phyloP scores from a whole-genome alignment of 2,329 filamentous ascomycete species.

The Acrocalymma vagum region DNA sequence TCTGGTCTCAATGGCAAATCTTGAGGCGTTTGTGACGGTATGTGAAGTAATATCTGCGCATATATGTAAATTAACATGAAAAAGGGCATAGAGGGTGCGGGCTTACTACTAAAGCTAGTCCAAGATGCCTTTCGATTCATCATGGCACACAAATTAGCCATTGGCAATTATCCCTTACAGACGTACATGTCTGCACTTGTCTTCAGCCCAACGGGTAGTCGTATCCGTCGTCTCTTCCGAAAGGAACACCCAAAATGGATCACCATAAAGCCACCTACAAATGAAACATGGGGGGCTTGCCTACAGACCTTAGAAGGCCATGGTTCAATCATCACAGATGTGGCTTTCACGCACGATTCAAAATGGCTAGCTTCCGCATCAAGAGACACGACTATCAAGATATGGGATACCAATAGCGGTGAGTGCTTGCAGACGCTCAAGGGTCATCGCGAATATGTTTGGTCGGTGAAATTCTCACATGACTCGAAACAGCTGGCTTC shows the following conservation, averaged over 20 bases:
- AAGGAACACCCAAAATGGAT: slow-evolving; percentile 24
- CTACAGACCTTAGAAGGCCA: slow-evolving; percentile 27
- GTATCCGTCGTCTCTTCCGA: slow-evolving; percentile 15
- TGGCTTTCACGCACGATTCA: slow-evolving; percentile 35
- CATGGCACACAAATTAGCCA: slow-evolving; percentile 15
- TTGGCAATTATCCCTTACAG: slow-evolving; percentile 22
- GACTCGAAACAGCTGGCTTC: slow-evolving; percentile 24
- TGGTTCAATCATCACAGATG: slow-evolving; percentile 10
- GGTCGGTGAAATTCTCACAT: slow-evolving; percentile 25
- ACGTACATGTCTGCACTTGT: slow-evolving; percentile 21
- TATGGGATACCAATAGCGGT: slow-evolving; percentile 16
- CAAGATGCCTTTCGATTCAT: slow-evolving; percentile 25
- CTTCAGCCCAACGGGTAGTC: slow-evolving; percentile 11
- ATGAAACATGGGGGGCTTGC: slow-evolving; percentile 10
- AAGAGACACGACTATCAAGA: slow-evolving; percentile 4
- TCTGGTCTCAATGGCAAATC: slow-evolving; percentile 17
- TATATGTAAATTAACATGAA: slow-evolving; percentile 15
- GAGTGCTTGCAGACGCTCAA: slow-evolving; percentile 15
- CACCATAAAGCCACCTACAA: slow-evolving; percentile 15
- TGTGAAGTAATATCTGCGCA: neutral
- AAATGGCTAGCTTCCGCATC: slow-evolving; percentile 7
- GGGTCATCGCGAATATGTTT: slow-evolving; percentile 17
- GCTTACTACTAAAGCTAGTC: slow-evolving; percentile 7
- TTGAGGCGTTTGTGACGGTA: slow-evolving; percentile 15
- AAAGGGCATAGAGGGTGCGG: slow-evolving; percentile 1